Percentiles rank a stretch among this genome's conserved stretches.
phyloP scores from a whole-genome alignment of 2,329 filamentous ascomycete genomes.

The Sarocladium brachiariae region DNA sequence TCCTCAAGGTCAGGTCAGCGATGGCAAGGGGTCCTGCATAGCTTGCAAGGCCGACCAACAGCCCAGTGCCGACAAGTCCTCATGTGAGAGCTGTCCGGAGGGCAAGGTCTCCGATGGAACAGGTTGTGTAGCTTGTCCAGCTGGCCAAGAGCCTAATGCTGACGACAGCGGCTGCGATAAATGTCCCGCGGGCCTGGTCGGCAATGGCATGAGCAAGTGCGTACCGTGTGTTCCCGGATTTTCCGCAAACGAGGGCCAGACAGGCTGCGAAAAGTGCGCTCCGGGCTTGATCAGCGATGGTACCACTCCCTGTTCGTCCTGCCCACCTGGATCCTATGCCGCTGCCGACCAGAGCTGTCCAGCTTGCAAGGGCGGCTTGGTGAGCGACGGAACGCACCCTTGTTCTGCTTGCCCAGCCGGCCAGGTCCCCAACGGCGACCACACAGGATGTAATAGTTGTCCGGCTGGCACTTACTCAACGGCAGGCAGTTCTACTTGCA shows the following conservation, averaged over 20 bases:
- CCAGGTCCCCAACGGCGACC: background rate
- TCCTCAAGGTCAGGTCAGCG: background rate
- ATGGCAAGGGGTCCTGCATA: background rate
- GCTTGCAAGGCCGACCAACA: background rate
- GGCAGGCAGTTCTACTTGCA: background rate
- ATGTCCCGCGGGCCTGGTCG: background rate
- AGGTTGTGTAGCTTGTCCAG: background rate
- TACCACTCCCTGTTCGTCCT: background rate
- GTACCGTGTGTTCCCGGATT: background rate
- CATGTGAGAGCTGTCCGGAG: background rate
- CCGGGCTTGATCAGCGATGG: background rate
- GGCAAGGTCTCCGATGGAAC: background rate
- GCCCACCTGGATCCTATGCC: background rate
- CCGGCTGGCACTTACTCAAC: background rate
- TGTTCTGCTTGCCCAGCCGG: background rate
- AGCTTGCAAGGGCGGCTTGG: background rate
- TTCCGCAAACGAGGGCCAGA: background rate
- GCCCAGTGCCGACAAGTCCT: background rate
- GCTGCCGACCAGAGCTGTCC: background rate
- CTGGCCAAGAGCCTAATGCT: background rate
- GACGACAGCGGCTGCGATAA: constrained; percentile 1
- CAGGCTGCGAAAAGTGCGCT: background rate
- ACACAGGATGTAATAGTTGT: background rate
- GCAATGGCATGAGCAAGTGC: constrained; percentile 5
- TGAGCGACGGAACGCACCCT: background rate